Percentiles rank a stretch among this genome's conserved stretches.
phyloP scores from a whole-genome alignment of 306 rosid genomes.

The Adenanthera pavonina region DNA sequence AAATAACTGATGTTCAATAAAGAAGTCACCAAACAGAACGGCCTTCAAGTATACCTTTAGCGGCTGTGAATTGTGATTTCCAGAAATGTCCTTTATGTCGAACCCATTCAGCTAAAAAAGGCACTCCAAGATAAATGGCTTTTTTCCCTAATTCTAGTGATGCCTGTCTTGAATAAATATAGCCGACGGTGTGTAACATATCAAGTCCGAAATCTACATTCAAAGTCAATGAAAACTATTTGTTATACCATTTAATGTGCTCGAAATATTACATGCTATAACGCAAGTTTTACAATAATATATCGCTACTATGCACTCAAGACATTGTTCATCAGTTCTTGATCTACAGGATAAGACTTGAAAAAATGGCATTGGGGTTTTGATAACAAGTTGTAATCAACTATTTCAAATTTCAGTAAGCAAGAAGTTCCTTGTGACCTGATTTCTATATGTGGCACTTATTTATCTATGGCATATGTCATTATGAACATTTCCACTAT shows the following conservation, averaged over 20 bases:
- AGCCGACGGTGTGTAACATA: conserved; percentile 80
- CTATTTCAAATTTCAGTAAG: conserved; percentile 22
- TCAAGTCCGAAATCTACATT: conserved; percentile 77
- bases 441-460: neutral
- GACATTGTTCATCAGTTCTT: neutral
- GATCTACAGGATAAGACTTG: neutral
- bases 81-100: conserved; percentile 93
- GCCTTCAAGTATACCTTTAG: conserved; percentile 63
- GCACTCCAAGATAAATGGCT: conserved; percentile 88
- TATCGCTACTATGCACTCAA: neutral
- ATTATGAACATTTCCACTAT: conserved; percentile 18
- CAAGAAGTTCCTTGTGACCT: conserved; percentile 23
- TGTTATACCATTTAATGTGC: conserved; percentile 7
- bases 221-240: conserved; percentile 26
- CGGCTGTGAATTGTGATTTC: conserved; percentile 96
- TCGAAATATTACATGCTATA: conserved; percentile 1
- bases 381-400: conserved; percentile 1
- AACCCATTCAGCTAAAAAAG: conserved; percentile 96
- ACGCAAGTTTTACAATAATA: neutral
- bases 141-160: conserved; percentile 93
- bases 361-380: conserved; percentile 6
- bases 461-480: conserved; percentile 15
- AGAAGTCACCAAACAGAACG: neutral
- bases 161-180: conserved; percentile 88
- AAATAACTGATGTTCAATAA: conserved; percentile 21